A percentile compares a stretch with the other conserved stretches of the same genome.
Conservation (phyloP, 2,329 filamentous ascomycete species). For the Grosmannia clavigera region DNA sequence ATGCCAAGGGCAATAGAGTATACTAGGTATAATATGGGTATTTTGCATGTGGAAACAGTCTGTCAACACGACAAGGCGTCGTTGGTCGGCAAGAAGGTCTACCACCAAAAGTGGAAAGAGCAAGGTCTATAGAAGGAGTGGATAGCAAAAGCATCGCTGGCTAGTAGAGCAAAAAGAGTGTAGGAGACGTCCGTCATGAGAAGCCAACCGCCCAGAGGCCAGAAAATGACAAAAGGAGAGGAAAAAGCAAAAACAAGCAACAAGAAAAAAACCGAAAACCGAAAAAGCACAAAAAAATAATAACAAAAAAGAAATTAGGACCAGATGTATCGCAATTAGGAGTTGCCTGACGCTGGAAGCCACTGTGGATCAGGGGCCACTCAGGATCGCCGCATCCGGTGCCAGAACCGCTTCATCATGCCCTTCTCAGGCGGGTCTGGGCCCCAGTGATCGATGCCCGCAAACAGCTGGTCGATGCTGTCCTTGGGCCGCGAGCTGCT, state of each 20-base stretch:
- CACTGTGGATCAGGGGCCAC: not conserved
- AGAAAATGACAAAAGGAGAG: not conserved
- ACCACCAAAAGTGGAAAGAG: not conserved
- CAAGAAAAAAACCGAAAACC: not conserved
- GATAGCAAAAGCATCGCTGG: slow-evolving; percentile 1
- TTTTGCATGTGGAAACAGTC: not conserved
- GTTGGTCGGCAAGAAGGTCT: not conserved
- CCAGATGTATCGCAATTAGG: not conserved
- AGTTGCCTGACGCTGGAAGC: not conserved
- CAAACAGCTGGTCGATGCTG: slow-evolving; percentile 40
- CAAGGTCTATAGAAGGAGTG: not conserved
- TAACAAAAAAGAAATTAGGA: not conserved
- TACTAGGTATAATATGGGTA: not conserved
- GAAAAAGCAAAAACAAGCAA: not conserved
- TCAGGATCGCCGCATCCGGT: slow-evolving; percentile 38
- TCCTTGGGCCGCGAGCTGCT: slow-evolving; percentile 30
- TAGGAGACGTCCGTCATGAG: not conserved
- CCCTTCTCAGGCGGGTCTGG: slow-evolving; percentile 34
- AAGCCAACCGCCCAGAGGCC: not conserved
- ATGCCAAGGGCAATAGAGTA: not conserved
- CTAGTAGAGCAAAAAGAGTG: not conserved
- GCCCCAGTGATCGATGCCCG: slow-evolving; percentile 40
- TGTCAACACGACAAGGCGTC: not conserved
- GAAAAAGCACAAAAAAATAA: too few species aligned
- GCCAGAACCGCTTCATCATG: slow-evolving; percentile 53